Percentiles rank a stretch among this genome's conserved stretches.
These are phyloP conservation scores for Blepharisma undulans DNA, from an alignment of 169 alveolate species.

Conservation along the genomic window DNA sequence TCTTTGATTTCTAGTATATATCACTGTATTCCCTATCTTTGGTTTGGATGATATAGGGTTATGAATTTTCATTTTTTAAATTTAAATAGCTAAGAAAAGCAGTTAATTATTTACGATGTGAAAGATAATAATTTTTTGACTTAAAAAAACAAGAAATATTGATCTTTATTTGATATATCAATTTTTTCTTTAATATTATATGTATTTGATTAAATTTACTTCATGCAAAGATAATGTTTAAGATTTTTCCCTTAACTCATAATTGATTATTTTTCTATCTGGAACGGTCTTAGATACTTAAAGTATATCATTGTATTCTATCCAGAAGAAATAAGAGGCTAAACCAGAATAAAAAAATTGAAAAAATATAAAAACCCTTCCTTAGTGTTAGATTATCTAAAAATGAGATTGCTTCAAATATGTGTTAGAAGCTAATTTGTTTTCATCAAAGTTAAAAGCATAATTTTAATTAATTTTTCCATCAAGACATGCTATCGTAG, in stretches of 20 bases:
- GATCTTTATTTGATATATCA: background rate
- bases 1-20: background rate
- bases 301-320: too few relatives aligned
- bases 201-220: background rate
- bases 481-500: background rate
- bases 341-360: too few relatives aligned
- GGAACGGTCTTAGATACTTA: too few relatives aligned
- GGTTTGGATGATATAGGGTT: background rate
- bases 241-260: too few relatives aligned
- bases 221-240: too few relatives aligned
- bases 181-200: too few relatives aligned
- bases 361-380: too few relatives aligned
- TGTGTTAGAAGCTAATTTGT: background rate
- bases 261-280: too few relatives aligned
- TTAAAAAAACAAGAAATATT: too few relatives aligned
- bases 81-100: background rate
- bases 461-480: background rate
- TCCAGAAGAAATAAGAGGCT: too few relatives aligned
- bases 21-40: background rate
- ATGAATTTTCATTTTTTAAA: background rate
- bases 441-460: background rate
- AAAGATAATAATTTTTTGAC: background rate
- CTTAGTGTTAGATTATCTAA: too few relatives aligned
- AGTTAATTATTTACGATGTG: background rate
- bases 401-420: too few relatives aligned